phyloP scores from a whole-genome alignment of 2,329 filamentous ascomycete species.

The Neopestalotiopsis clavispora region DNA sequence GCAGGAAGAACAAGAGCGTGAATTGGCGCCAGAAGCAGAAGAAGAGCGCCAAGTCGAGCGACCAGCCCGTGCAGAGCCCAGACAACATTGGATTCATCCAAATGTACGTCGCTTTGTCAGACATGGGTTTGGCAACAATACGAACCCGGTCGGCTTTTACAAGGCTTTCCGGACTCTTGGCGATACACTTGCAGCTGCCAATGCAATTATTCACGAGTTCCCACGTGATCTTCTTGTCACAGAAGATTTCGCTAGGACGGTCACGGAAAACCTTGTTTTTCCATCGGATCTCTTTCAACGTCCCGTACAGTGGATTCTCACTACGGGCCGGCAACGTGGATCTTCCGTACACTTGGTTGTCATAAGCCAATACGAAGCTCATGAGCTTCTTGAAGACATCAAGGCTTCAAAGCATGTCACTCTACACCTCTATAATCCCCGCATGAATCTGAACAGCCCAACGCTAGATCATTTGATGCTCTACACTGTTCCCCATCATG shows the following conservation, averaged over 20 bases:
- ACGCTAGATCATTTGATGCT: conserved; percentile 52
- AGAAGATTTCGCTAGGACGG: conserved; percentile 22
- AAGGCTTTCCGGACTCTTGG: conserved; percentile 34
- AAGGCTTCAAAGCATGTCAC: conserved; percentile 40
- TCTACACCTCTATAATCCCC: conserved; percentile 58
- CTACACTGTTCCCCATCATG: conserved; percentile 32
- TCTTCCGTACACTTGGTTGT: conserved; percentile 55
- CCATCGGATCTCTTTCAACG: neutral
- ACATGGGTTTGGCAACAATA: no score
- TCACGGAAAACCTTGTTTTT: neutral
- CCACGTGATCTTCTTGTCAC: conserved; percentile 22
- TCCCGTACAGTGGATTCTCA: neutral
- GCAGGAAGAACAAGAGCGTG: conserved; percentile 72
- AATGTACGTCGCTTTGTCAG: conserved; percentile 47
- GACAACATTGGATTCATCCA: conserved; percentile 50
- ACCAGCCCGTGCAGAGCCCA: conserved; percentile 45
- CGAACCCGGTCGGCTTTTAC: no score
- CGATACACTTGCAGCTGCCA: conserved; percentile 45
- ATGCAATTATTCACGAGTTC: conserved; percentile 45
- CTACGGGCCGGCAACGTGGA: no score
- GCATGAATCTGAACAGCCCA: conserved; percentile 40
- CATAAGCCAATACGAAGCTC: conserved; percentile 66
- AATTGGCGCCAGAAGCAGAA: conserved; percentile 68
- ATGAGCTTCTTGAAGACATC: conserved; percentile 51
- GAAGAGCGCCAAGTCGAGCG: conserved; percentile 60